Conservation (phyloP, 768 basidiomycete genomes). For the Nevesoporus exiguus region DNA sequence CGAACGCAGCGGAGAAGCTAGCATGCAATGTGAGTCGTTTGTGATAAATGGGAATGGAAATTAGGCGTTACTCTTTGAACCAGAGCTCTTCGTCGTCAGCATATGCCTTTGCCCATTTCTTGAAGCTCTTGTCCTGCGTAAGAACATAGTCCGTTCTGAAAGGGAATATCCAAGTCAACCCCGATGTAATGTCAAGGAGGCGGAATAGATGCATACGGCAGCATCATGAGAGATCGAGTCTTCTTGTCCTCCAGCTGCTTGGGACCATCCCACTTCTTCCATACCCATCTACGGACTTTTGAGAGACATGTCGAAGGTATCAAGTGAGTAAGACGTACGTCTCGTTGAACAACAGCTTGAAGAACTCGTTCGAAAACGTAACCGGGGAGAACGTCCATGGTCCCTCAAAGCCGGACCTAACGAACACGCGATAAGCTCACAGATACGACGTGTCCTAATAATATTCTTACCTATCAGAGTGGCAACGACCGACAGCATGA, state of each 20-base stretch:
- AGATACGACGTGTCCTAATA: not conserved
- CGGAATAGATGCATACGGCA: constrained; percentile 60
- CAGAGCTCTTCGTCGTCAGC: constrained; percentile 81
- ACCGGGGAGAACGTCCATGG: constrained; percentile 97
- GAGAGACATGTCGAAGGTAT: not conserved
- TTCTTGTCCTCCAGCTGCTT: constrained; percentile 94
- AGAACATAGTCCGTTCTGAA: constrained; percentile 83
- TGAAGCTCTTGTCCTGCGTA: constrained; percentile 88
- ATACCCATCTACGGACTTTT: constrained; percentile 60
- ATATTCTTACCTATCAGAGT: constrained; percentile 59
- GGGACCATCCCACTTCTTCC: constrained; percentile 93
- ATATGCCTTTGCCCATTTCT: constrained; percentile 83
- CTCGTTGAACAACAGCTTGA: constrained; percentile 81
- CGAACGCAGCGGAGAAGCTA: constrained; percentile 53
- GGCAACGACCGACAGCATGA: constrained; percentile 95
- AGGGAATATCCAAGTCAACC: not conserved
- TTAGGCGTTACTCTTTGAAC: constrained; percentile 78
- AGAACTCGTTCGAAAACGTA: constrained; percentile 84
- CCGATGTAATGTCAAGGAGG: not conserved
- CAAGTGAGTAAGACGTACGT: constrained; percentile 42
- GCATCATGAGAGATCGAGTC: constrained; percentile 90
- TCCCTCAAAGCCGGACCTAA: constrained; percentile 75
- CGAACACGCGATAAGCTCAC: not conserved
- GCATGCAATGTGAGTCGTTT: not conserved
- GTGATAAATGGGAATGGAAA: not conserved